Percentiles rank a stretch among this genome's conserved stretches.
These are phyloP conservation scores for Paxillus ammoniavirescens DNA, from an alignment of 768 basidiomycete genomes.

Conservation along the genomic window DNA sequence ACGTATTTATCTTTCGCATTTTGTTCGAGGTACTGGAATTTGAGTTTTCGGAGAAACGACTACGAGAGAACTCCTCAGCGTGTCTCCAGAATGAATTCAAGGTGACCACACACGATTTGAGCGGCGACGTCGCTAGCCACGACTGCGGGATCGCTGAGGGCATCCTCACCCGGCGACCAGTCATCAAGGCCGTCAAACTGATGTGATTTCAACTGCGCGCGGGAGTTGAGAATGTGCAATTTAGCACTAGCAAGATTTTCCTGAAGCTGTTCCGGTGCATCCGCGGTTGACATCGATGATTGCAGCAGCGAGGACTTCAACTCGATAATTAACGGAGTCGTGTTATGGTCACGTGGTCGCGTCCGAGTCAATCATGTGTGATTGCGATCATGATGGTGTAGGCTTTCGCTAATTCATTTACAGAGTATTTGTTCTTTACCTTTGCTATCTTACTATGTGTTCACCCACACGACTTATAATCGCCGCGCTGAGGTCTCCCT, in stretches of 20 bases:
- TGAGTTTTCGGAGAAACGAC: constrained; percentile 77
- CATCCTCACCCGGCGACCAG: constrained; percentile 22
- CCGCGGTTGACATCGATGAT: constrained; percentile 18
- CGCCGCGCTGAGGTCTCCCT: constrained; percentile 8
- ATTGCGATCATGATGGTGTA: too few species aligned
- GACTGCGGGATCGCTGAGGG: constrained; percentile 50
- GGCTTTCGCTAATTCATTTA: too few species aligned
- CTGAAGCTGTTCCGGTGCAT: constrained; percentile 25
- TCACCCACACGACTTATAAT: too few species aligned
- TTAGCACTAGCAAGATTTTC: constrained; percentile 23
- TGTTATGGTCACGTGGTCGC: too few species aligned
- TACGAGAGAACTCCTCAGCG: constrained; percentile 25
- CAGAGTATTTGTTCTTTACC: too few species aligned
- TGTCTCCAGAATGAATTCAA: neutral
- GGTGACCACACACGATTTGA: constrained; percentile 51
- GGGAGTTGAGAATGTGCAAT: constrained; percentile 23
- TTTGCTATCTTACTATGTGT: too few species aligned
- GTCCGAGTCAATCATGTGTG: too few species aligned
- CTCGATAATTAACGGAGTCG: too few species aligned
- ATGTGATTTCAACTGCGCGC: constrained; percentile 21
- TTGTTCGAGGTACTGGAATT: constrained; percentile 88
- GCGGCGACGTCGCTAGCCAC: constrained; percentile 57
- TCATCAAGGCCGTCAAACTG: constrained; percentile 32
- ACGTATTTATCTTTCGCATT: constrained; percentile 90
- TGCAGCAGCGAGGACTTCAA: too few species aligned